These are phyloP conservation scores for Xylariaceae sp. DNA, from an alignment of 2,329 filamentous ascomycete species.

Conservation along the genomic window DNA sequence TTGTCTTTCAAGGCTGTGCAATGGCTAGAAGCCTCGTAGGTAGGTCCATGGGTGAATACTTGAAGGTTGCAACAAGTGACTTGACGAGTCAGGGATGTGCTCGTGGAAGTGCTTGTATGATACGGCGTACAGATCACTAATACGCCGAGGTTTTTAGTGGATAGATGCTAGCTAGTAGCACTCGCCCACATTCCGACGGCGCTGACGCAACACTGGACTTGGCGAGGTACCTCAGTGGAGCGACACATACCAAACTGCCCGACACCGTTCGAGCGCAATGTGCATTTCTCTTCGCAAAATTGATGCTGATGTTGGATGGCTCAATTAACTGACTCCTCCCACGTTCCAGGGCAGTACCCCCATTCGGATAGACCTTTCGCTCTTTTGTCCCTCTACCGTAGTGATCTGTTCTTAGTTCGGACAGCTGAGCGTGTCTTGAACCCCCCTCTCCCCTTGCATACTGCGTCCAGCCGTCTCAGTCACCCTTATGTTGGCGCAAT, in stretches of 20 bases:
- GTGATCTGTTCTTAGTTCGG: constrained; percentile 7
- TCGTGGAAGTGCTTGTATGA: no score
- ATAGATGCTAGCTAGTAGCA: no score
- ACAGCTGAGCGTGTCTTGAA: constrained; percentile 19
- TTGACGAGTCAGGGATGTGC: no score
- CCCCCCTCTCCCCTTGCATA: constrained; percentile 18
- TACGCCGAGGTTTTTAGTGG: neutral
- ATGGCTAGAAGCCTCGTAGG: no score
- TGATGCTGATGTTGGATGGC: neutral
- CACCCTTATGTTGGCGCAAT: constrained; percentile 34
- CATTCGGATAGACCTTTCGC: constrained; percentile 19
- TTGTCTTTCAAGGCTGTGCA: no score
- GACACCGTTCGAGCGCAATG: no score
- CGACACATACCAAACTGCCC: no score
- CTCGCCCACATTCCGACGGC: constrained; percentile 13
- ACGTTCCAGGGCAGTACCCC: constrained; percentile 15
- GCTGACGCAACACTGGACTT: constrained; percentile 17
- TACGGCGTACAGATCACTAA: neutral
- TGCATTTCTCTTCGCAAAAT: no score
- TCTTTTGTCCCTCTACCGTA: constrained; percentile 8
- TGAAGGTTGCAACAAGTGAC: no score
- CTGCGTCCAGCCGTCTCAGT: constrained; percentile 10
- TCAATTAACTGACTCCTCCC: constrained; percentile 18
- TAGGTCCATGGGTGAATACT: no score
- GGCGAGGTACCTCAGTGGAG: constrained; percentile 10